Percentiles rank a stretch among this genome's conserved stretches.
phyloP scores from a whole-genome alignment of 2,329 filamentous ascomycete genomes.

The Lachnum nothofagi region DNA sequence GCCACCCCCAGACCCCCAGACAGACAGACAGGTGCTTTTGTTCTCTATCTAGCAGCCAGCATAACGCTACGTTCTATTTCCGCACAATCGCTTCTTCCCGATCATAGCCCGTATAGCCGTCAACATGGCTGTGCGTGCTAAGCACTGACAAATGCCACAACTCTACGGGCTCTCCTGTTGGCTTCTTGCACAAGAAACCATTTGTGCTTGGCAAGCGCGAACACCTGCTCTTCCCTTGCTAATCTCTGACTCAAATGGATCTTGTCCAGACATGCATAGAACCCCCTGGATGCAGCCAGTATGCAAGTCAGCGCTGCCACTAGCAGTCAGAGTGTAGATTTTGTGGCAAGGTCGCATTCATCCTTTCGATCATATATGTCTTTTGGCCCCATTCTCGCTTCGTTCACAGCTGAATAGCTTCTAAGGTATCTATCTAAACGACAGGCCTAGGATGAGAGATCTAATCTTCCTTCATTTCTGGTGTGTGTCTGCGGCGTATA shows the following conservation, averaged over 20 bases:
- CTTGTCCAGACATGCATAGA: neutral
- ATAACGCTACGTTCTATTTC: neutral
- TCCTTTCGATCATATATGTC: neutral
- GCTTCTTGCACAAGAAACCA: neutral
- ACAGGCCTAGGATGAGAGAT: neutral
- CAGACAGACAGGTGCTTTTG: no score
- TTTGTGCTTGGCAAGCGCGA: neutral
- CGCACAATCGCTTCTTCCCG: neutral
- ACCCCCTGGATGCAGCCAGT: conserved; percentile 1
- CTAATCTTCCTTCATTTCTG: neutral
- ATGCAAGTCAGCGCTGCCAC: conserved; percentile 9
- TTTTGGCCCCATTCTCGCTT: neutral
- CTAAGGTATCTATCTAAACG: neutral
- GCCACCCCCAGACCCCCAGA: neutral
- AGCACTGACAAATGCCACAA: conserved; percentile 14
- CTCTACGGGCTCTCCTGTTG: conserved; percentile 1
- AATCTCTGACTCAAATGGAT: conserved; percentile 7
- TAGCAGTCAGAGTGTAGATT: neutral
- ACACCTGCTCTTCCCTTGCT: neutral
- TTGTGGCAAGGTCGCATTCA: conserved; percentile 6
- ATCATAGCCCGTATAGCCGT: conserved; percentile 3
- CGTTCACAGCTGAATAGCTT: neutral
- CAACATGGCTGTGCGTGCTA: conserved; percentile 16
- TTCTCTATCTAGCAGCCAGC: neutral
- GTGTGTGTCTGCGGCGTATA: neutral